A percentile compares a stretch with the other conserved stretches of the same genome.
phyloP scores from a whole-genome alignment of 441 rosid genomes.

The Populus hybrid region DNA sequence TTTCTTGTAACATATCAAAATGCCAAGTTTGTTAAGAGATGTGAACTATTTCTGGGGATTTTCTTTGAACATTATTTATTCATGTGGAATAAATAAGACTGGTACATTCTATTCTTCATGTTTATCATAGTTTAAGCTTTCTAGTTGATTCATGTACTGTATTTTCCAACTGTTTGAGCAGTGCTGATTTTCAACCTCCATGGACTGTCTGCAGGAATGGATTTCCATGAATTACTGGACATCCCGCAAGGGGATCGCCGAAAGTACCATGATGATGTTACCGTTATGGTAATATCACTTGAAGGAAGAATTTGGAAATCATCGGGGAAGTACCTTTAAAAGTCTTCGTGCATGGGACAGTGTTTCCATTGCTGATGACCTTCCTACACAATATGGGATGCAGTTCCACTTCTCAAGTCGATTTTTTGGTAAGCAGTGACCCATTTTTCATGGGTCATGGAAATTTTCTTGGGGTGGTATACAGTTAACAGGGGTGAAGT shows the following conservation, averaged over 20 bases:
- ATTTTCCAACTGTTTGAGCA: not conserved
- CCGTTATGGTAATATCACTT: conserved; percentile 89
- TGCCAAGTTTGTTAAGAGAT: not conserved
- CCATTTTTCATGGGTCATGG: conserved; percentile 26
- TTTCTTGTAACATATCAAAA: not conserved
- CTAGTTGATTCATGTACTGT: not conserved
- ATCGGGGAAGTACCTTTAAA: conserved; percentile 81
- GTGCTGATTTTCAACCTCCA: not conserved
- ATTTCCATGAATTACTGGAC: conserved; percentile 80
- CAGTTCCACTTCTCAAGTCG: conserved; percentile 13
- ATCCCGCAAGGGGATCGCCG: conserved; percentile 95
- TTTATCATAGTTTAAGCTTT: not conserved
- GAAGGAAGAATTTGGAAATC: conserved; percentile 98
- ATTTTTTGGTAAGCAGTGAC: conserved; percentile 9
- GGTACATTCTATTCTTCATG: not conserved
- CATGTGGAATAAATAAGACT: not conserved
- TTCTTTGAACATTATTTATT: not conserved
- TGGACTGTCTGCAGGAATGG: conserved; percentile 59
- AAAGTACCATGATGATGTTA: conserved; percentile 93
- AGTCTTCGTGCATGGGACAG: conserved; percentile 7
- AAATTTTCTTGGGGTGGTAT: conserved; percentile 17
- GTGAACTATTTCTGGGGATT: not conserved
- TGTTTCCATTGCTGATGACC: conserved; percentile 6
- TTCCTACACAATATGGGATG: conserved; percentile 6
- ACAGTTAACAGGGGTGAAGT: conserved; percentile 20